Evolutionary conservation across 2,329 filamentous ascomycete genomes (phyloP), one percentile per base, ranked within the genome.

Genomic region (Penicillium sp.): DNA sequence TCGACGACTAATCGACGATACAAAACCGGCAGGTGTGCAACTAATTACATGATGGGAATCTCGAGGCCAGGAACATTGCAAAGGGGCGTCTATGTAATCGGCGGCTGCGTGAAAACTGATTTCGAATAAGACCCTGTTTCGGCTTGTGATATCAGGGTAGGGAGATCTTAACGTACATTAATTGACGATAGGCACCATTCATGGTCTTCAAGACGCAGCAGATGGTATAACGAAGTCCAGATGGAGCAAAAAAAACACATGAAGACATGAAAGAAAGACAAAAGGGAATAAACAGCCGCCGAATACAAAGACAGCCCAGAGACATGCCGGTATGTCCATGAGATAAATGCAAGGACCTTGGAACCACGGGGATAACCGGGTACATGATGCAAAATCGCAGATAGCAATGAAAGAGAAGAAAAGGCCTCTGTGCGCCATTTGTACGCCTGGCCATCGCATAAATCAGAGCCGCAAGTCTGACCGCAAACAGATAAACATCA

Each of bases 101-200:
- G 68, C 71, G 67, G 66, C 67, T 71, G 75, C 77, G 74, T 76
- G 75, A 75, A 61, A 74, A 67, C 72, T 76, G 67, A 66, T 76
- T 76, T 77, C 71, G 67, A 68, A 74, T 77, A 75, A 66, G 65
- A 63, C 68, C 72, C 71, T 66, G 66, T 67, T 74, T 69, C 67
- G 65, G 63, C 66, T 66, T 64, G 63, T 68, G 69, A 62, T 73
- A 71, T 68, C 67, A 74, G 73, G 73, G 66, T 68, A 75, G 75
- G 76, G 75, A 77, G 73, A 74, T 62, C 62, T 78, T 79, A 79
- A 79, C 77, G 72, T 79, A 79, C 77, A 79, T 77, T 71, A 68
- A 72, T 67, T 67, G 71, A 73, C 71, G 61, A 69, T 27, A 62
- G 60, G 67, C 64, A 68, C 61, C 66, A 67, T 67, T 64, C 52